These are phyloP conservation scores for Lepidium didymum DNA, from an alignment of 345 rosid genomes.

Conservation along the genomic window DNA sequence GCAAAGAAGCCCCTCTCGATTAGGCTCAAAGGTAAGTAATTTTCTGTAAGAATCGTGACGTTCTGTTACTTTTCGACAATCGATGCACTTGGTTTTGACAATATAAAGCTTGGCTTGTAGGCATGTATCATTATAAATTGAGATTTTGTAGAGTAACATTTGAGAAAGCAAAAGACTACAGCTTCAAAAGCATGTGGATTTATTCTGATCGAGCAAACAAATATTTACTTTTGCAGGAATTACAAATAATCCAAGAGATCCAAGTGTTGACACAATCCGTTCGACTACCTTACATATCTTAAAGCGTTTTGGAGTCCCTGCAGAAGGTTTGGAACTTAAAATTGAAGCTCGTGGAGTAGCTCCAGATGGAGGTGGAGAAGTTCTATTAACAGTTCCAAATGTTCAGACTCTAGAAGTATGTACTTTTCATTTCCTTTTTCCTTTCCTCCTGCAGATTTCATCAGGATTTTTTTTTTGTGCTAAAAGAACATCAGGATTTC, in stretches of 20 bases:
- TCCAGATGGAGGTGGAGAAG: conserved; percentile 84
- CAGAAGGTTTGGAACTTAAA: conserved; percentile 69
- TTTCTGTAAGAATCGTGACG: too few species aligned
- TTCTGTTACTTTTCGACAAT: too few species aligned
- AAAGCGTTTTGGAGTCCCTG: conserved; percentile 53
- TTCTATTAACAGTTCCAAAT: conserved; percentile 55
- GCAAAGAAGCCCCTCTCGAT: conserved; percentile 57
- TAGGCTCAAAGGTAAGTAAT: conserved; percentile 56
- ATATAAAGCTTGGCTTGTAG: neutral
- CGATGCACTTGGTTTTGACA: neutral
- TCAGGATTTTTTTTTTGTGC: conserved; percentile 2
- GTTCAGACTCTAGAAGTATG: conserved; percentile 48
- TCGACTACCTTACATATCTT: conserved; percentile 52
- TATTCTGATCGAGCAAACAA: neutral
- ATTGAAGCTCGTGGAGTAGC: conserved; percentile 74
- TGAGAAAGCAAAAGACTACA: too few species aligned
- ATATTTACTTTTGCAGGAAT: conserved; percentile 45
- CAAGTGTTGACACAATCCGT: conserved; percentile 69
- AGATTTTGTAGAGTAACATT: neutral
- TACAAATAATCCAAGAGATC: conserved; percentile 78
- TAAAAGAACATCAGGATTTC: neutral
- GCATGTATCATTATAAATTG: neutral
- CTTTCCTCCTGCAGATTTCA: neutral
- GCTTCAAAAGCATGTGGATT: neutral
- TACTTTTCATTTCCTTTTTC: neutral